Evolutionary conservation across 495 filamentous ascomycete species (phyloP), one percentile per base, ranked within the genome.

Genomic region (Penicillium psychrofluorescens): DNA sequence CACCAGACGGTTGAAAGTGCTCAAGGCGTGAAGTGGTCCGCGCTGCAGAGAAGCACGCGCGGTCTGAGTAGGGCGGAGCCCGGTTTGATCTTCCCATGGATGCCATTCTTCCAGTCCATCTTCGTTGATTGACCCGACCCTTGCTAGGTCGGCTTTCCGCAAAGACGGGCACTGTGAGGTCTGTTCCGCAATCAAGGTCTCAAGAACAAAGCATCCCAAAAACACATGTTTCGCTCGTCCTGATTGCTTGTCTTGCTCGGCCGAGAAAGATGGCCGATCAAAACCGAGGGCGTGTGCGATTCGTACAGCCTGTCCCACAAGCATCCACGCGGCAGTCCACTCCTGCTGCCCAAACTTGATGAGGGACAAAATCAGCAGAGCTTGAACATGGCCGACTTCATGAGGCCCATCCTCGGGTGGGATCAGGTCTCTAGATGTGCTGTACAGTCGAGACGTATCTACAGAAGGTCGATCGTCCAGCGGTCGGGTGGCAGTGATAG

Each of bases 61-160:
- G n/a, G 71, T 54, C 34, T 66, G 48, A 35, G 55, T 44, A 34
- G 59, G 54, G 11, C 59, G 54, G 29, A 56, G 51, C 27, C 49
- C 55, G 15, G 62, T 62, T 28, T 70, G 70, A 38, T 76, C 71
- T 15, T 68, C 67, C 84, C 81, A 87, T 11, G 77, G 78, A 53
- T 84, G 76, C 84, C 82, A 86, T 61, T 87, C 81, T 44, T 87
- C 83, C 22, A 80, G 57, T 1, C 79, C 83, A 58, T 83, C 78
- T 59, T 85, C 79, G 35, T 72, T 66, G 6, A 81, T 55, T 7
- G 60, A 53, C 0, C 69, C 65, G 29, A 77, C 51, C 15, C 55
- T 53, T 8, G 56, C 51, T 30, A 81, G 43, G 44, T 80, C 74
- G 30, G 67, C 62, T 11, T 62, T 59, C 28, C 62, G 63, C 6